Percentiles rank a stretch among this genome's conserved stretches.
phyloP scores from a whole-genome alignment of 495 filamentous ascomycete genomes.

The Aspergillus heteromorphus region DNA sequence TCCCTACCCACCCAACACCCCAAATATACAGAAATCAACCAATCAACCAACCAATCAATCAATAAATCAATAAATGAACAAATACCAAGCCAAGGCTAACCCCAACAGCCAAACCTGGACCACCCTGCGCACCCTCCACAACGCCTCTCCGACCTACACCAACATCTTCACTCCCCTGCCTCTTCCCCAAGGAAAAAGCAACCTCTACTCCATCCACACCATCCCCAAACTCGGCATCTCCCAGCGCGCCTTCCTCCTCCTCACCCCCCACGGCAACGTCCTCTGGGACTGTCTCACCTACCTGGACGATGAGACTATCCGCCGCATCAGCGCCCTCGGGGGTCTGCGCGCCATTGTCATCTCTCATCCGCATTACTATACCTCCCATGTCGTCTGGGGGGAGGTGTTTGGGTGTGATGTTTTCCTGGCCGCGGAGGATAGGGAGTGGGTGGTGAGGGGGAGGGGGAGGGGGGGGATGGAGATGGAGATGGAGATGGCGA shows the following conservation, averaged over 20 bases:
- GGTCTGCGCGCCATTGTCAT: conserved; percentile 70
- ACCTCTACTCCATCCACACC: conserved; percentile 10
- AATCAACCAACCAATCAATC: too few relatives aligned
- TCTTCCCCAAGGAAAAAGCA: not conserved
- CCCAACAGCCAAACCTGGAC: conserved; percentile 35
- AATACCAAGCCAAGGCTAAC: too few relatives aligned
- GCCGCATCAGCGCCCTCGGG: conserved; percentile 42
- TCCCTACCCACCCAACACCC: too few relatives aligned
- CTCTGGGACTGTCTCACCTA: conserved; percentile 71
- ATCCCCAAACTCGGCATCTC: conserved; percentile 56
- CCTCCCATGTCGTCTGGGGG: conserved; percentile 64
- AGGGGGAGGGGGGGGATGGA: conserved; percentile 16
- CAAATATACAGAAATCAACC: too few relatives aligned
- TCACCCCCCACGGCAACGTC: conserved; percentile 55
- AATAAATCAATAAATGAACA: not conserved
- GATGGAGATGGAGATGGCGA: conserved; percentile 49
- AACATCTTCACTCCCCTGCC: conserved; percentile 22
- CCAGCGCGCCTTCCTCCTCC: conserved; percentile 62
- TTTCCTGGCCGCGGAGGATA: conserved; percentile 57
- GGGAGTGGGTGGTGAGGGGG: conserved; percentile 50
- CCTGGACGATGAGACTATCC: conserved; percentile 55
- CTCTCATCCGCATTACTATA: conserved; percentile 75
- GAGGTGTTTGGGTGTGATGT: conserved; percentile 57
- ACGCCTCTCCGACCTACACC: conserved; percentile 12
- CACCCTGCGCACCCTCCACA: conserved; percentile 23